Evolutionary conservation across 768 basidiomycete genomes (phyloP).

Genomic region (Leccinum subtestaceum): DNA sequence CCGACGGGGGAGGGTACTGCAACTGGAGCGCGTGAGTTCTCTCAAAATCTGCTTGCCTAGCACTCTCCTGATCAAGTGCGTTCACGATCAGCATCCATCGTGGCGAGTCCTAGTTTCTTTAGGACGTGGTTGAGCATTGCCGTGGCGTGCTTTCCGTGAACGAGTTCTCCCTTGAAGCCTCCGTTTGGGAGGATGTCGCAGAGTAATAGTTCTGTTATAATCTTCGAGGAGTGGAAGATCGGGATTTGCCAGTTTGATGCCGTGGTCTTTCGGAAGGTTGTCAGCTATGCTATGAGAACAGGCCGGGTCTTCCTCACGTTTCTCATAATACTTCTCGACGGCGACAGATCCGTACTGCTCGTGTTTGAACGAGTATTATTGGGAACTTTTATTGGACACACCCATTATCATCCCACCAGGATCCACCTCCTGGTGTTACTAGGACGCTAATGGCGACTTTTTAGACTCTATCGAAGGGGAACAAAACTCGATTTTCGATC

Average conservation of each 20-base stretch:
- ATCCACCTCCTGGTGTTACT: no score
- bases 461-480: no score
- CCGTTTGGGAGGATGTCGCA: slow-evolving; percentile 44
- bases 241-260: slow-evolving; percentile 35
- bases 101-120: slow-evolving; percentile 28
- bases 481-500: no score
- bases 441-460: no score
- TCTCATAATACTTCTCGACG: slow-evolving; percentile 44
- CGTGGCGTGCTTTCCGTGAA: slow-evolving; percentile 41
- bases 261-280: slow-evolving; percentile 34
- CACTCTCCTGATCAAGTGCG: background rate
- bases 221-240: slow-evolving; percentile 41
- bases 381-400: slow-evolving; percentile 39
- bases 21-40: slow-evolving; percentile 38
- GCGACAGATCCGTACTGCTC: slow-evolving; percentile 35
- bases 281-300: background rate
- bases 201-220: slow-evolving; percentile 36
- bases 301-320: slow-evolving; percentile 31
- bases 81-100: slow-evolving; percentile 38
- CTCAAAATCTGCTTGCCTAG: background rate
- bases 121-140: slow-evolving; percentile 40
- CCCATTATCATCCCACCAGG: slow-evolving; percentile 48
- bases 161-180: slow-evolving; percentile 47
- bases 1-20: slow-evolving; percentile 60
- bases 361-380: slow-evolving; percentile 41